These are phyloP conservation scores for Picochlorum costavermella DNA, from an alignment of 139 green algal genomes.

Conservation along the genomic window DNA sequence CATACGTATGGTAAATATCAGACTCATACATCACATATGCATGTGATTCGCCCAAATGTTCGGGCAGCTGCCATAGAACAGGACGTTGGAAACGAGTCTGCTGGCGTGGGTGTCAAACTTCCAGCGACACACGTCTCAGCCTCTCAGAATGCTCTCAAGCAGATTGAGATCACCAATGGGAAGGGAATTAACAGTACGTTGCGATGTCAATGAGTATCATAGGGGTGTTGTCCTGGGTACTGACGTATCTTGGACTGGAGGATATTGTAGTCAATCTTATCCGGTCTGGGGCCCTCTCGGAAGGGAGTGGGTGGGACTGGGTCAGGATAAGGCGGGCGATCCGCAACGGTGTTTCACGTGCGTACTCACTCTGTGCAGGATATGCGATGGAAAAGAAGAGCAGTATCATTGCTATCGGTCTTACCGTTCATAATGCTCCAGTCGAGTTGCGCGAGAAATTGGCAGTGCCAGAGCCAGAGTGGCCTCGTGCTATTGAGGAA, in stretches of 20 bases:
- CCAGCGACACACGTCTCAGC: conserved; percentile 50
- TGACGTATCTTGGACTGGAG: too few species aligned
- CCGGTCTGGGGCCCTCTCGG: not conserved
- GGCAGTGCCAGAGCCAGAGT: conserved; percentile 90
- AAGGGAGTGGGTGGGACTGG: not conserved
- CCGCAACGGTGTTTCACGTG: not conserved
- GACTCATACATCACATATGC: too few species aligned
- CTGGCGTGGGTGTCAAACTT: conserved; percentile 19
- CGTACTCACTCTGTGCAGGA: conserved; percentile 46
- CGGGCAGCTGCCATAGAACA: not conserved
- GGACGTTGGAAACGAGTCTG: not conserved
- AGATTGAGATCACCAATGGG: conserved; percentile 33
- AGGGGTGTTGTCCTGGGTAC: not conserved
- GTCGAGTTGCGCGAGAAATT: conserved; percentile 97
- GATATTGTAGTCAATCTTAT: too few species aligned
- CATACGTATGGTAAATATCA: too few species aligned
- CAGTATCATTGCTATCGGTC: conserved; percentile 90
- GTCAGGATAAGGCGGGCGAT: conserved; percentile 1
- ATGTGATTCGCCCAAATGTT: too few species aligned
- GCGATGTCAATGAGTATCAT: not conserved
- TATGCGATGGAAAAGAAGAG: conserved; percentile 84
- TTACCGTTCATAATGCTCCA: conserved; percentile 91
- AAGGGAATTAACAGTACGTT: conserved; percentile 55
- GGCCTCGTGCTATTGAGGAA: conserved; percentile 87
- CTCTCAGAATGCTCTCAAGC: conserved; percentile 48